A percentile compares a stretch with the other conserved stretches of the same genome.
Conservation (phyloP, 257 asterid genomes). For the Solanum tarapatanum region DNA sequence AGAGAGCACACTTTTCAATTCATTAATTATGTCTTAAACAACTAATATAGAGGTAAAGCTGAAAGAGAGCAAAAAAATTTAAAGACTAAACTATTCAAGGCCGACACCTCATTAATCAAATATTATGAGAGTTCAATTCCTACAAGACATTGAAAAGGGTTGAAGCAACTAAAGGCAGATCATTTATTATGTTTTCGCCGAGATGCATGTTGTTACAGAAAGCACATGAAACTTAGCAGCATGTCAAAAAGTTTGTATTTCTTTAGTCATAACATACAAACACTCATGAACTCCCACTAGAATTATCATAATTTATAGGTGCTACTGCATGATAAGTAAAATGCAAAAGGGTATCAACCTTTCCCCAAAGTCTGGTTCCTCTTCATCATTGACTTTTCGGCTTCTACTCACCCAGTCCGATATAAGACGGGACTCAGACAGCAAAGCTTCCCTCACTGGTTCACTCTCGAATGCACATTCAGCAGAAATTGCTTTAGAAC, state of each 20-base stretch:
- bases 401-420: constrained; percentile 75
- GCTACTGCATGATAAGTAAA: not conserved
- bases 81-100: not conserved
- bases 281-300: not conserved
- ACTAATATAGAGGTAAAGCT: not conserved
- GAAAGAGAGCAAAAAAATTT: not conserved
- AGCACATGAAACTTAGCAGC: not conserved
- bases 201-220: not conserved
- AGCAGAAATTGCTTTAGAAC: constrained; percentile 24
- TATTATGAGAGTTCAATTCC: not conserved
- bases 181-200: not conserved
- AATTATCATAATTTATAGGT: not conserved
- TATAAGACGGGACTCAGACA: constrained; percentile 84
- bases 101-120: not conserved
- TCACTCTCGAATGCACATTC: constrained; percentile 35
- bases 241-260: not conserved
- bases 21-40: not conserved
- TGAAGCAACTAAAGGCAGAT: not conserved
- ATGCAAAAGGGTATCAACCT: constrained; percentile 46
- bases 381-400: constrained; percentile 30
- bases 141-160: not conserved
- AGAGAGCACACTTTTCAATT: not conserved
- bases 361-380: constrained; percentile 86
- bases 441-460: constrained; percentile 27
- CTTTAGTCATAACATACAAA: not conserved